phyloP scores from a whole-genome alignment of 441 rosid species.

The Cnidoscolus chayamansa region DNA sequence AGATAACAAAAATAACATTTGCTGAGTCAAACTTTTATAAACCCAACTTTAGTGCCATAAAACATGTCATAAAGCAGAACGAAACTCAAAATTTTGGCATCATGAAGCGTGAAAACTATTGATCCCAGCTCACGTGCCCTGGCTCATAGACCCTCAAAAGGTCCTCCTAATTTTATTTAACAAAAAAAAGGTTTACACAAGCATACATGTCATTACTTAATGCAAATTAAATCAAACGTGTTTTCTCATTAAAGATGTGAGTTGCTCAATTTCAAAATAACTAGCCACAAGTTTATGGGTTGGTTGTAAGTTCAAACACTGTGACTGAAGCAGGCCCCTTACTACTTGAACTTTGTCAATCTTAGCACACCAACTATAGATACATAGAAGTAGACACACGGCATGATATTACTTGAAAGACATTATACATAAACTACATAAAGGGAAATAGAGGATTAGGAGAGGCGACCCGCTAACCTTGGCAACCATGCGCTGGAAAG shows the following conservation, averaged over 20 bases:
- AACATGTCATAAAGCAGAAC: no score
- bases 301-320: background rate
- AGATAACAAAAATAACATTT: background rate
- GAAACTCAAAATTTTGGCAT: no score
- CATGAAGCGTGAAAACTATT: no score
- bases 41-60: no score
- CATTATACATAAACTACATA: background rate
- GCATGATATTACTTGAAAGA: background rate
- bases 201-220: background rate
- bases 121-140: background rate
- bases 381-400: no score
- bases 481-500: slow-evolving; percentile 99
- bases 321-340: background rate
- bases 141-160: background rate
- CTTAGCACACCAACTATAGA: no score
- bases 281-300: background rate
- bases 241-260: background rate
- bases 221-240: background rate
- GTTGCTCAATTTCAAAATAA: background rate
- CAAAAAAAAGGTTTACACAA: background rate
- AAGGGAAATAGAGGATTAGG: slow-evolving; percentile 16
- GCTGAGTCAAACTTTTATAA: no score
- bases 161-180: background rate
- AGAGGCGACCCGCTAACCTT: slow-evolving; percentile 79
- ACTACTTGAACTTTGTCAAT: background rate